Evolutionary conservation across 495 filamentous ascomycete species (phyloP).

Genomic region (Hypomontagnella monticulosa): DNA sequence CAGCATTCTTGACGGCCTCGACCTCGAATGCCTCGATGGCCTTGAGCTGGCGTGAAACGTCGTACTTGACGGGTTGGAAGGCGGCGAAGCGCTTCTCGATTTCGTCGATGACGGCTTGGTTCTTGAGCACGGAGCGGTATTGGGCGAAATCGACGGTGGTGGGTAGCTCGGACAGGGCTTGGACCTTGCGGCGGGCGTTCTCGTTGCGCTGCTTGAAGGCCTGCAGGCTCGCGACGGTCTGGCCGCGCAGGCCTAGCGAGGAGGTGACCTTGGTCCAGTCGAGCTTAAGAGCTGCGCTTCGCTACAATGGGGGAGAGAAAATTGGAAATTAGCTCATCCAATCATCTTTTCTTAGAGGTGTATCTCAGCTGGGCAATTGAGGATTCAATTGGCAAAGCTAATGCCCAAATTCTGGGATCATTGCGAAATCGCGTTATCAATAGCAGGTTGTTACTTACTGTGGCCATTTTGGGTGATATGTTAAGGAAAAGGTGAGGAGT

Average conservation of each 20-base stretch:
- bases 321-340: constrained; percentile 61
- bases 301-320: constrained; percentile 62
- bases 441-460: constrained; percentile 69
- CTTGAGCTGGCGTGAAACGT: constrained; percentile 90
- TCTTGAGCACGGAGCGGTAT: constrained; percentile 93
- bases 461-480: constrained; percentile 80
- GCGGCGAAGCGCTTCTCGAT: constrained; percentile 90
- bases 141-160: constrained; percentile 89
- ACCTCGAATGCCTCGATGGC: constrained; percentile 97
- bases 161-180: constrained; percentile 77
- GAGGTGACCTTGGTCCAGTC: constrained; percentile 94
- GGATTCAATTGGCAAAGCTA: constrained; percentile 27
- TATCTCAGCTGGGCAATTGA: constrained; percentile 18
- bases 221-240: constrained; percentile 87
- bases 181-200: constrained; percentile 92
- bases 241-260: constrained; percentile 94
- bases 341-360: constrained; percentile 1
- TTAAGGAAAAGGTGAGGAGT: constrained; percentile 53
- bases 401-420: too few relatives aligned
- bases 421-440: too few relatives aligned
- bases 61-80: constrained; percentile 92
- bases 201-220: constrained; percentile 99
- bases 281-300: constrained; percentile 98
- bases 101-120: constrained; percentile 92
- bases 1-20: constrained; percentile 94